Evolutionary conservation across 441 rosid genomes (phyloP).

Genomic region (Rhodomyrtus psidioides): DNA sequence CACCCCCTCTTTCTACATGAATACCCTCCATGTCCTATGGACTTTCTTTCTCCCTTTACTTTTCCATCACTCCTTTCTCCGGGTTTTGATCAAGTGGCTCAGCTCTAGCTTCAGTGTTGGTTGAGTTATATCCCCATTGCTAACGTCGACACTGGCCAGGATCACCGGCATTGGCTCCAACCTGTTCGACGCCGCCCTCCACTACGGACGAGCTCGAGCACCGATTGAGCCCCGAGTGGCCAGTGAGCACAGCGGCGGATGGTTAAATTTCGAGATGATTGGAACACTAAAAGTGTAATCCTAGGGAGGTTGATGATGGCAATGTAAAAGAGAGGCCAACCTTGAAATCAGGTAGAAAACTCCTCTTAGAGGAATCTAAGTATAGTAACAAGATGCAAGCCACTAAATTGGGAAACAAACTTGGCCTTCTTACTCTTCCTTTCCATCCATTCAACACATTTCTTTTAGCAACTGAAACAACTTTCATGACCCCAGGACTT

Average conservation of each 20-base stretch:
- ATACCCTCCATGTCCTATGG: not conserved
- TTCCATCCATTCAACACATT: not conserved
- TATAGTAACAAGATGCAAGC: not conserved
- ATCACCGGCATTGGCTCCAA: not conserved
- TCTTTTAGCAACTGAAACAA: not conserved
- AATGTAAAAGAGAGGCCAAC: not conserved
- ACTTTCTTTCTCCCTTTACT: no score
- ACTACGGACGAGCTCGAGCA: not conserved
- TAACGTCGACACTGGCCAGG: not conserved
- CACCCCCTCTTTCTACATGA: not conserved
- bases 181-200: fast-evolving
- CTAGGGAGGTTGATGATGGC: not conserved
- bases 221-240: not conserved
- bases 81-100: no score
- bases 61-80: no score
- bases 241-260: not conserved
- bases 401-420: not conserved
- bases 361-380: not conserved
- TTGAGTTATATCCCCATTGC: not conserved
- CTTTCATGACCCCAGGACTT: not conserved
- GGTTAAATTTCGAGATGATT: not conserved
- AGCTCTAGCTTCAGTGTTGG: not conserved
- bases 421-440: not conserved
- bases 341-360: slow-evolving; percentile 1
- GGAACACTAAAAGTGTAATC: not conserved